Evolutionary conservation across 2,329 filamentous ascomycete genomes (phyloP).

Genomic region (Macrophomina tecta): DNA sequence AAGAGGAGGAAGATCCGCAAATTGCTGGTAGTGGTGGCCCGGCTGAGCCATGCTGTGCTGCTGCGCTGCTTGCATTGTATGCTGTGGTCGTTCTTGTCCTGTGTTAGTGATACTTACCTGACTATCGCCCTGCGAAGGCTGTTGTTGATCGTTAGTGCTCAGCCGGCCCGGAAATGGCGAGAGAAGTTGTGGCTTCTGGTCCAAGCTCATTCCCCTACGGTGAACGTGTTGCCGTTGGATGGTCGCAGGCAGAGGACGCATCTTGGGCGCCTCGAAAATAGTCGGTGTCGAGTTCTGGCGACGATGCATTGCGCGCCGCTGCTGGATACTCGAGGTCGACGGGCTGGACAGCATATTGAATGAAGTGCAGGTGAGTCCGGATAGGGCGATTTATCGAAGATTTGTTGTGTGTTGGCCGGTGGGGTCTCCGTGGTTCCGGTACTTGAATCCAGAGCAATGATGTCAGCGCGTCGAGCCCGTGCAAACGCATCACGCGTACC

Average conservation of each 20-base stretch:
- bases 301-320: slow-evolving; percentile 76
- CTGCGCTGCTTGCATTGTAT: slow-evolving; percentile 88
- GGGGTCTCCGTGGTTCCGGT: slow-evolving; percentile 40
- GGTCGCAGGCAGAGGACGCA: slow-evolving; percentile 66
- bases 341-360: slow-evolving; percentile 78
- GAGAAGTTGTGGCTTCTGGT: slow-evolving; percentile 65
- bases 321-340: slow-evolving; percentile 73
- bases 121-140: slow-evolving; percentile 55
- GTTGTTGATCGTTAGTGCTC: slow-evolving; percentile 32
- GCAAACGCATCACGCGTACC: slow-evolving; percentile 16
- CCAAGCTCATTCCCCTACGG: slow-evolving; percentile 84
- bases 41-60: slow-evolving; percentile 83
- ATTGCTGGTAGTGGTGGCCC: slow-evolving; percentile 60
- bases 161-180: slow-evolving; percentile 49
- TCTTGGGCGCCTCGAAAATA: slow-evolving; percentile 76
- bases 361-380: slow-evolving; percentile 71
- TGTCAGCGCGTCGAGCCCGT: slow-evolving; percentile 12
- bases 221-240: slow-evolving; percentile 64
- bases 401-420: slow-evolving; percentile 11
- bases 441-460: slow-evolving; percentile 40
- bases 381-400: slow-evolving; percentile 39
- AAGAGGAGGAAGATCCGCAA: slow-evolving; percentile 30
- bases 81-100: slow-evolving; percentile 68
- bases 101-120: slow-evolving; percentile 64
- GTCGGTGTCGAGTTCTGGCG: slow-evolving; percentile 87